A percentile compares a stretch with the other conserved stretches of the same genome.
phyloP scores from a whole-genome alignment of 495 filamentous ascomycete species.

The Neurospora cerealis region DNA sequence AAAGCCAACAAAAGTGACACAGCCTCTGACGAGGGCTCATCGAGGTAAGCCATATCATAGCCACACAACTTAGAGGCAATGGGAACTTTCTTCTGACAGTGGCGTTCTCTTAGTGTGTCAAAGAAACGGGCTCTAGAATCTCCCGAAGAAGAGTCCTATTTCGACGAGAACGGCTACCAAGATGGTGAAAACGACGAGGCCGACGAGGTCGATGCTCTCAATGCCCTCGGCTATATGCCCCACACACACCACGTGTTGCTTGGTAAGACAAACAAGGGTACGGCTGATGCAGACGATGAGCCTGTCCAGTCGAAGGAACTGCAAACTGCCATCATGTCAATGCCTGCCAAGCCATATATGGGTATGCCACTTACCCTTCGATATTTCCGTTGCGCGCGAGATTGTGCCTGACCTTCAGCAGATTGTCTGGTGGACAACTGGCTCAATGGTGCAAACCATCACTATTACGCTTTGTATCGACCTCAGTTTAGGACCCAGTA shows the following conservation, averaged over 20 bases:
- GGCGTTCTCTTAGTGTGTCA: constrained; percentile 3
- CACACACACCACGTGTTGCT: constrained; percentile 21
- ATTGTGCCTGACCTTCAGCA: constrained; percentile 22
- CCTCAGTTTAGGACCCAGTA: constrained; percentile 39
- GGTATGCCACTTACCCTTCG: constrained; percentile 10
- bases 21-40: constrained; percentile 5
- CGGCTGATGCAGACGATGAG: constrained; percentile 6
- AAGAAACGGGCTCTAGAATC: constrained; percentile 13
- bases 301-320: constrained; percentile 21
- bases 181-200: constrained; percentile 7
- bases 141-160: constrained; percentile 1
- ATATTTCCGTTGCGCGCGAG: neutral
- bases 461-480: constrained; percentile 41
- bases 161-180: constrained; percentile 5
- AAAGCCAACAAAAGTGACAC: constrained; percentile 10
- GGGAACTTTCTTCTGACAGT: neutral
- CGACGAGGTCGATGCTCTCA: constrained; percentile 20
- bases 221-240: constrained; percentile 23
- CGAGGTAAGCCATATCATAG: constrained; percentile 6
- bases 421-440: constrained; percentile 42
- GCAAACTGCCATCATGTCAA: constrained; percentile 7
- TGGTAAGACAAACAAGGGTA: constrained; percentile 12
- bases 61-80: neutral
- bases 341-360: constrained; percentile 21
- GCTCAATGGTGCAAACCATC: constrained; percentile 36